Evolutionary conservation across 2,329 filamentous ascomycete genomes (phyloP), one percentile per base, ranked within the genome.

Genomic region (Davidsoniella australis): DNA sequence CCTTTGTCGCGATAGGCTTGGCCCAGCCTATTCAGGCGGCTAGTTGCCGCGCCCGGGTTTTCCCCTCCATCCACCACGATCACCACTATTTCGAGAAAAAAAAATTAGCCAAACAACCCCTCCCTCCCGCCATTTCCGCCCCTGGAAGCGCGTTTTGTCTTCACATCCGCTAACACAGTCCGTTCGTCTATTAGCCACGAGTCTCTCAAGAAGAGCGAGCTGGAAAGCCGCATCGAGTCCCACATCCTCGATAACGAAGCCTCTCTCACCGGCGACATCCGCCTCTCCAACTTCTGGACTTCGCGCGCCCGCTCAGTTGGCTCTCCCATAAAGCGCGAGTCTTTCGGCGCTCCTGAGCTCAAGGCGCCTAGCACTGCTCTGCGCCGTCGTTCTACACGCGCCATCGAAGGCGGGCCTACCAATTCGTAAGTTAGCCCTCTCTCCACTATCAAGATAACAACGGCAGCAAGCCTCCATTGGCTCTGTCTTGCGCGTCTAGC

Each of bases 221-320:
- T 96, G 53, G 85, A 89, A 60, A 63, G 72, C 52, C 75, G 75
- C 41, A 75, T 94, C 55, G 83, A 93, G 58, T 73, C 80, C 43
- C 80, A 78, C 64, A 75, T 94, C 42, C 71, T 76, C 56, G 70
- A 75, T 54, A 82, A 94, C 66, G 70, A 75, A 57, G 68, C 74
- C 55, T 71, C 70, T 54, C 81, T 84, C 60, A 69, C 73, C 47
- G 68, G 69, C 52, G 76, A 87, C 56, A 66, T 78, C 49, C 70
- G 68, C 49, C 75, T 94, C 61, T 67, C 73, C 54, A 78, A 82
- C 53, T 95, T 86, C 72, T 95, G 85, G 69, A 76, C 73, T 61
- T 74, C 69, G 58, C 80, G 81, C 62, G 69, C 72, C 57, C 72
- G 73, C 57, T 67, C 70, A 45, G 65, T 68, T 48, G 68, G 70